Evolutionary conservation across 2,329 filamentous ascomycete species (phyloP), one percentile per base, ranked within the genome.

Genomic region (Apiospora koreana): DNA sequence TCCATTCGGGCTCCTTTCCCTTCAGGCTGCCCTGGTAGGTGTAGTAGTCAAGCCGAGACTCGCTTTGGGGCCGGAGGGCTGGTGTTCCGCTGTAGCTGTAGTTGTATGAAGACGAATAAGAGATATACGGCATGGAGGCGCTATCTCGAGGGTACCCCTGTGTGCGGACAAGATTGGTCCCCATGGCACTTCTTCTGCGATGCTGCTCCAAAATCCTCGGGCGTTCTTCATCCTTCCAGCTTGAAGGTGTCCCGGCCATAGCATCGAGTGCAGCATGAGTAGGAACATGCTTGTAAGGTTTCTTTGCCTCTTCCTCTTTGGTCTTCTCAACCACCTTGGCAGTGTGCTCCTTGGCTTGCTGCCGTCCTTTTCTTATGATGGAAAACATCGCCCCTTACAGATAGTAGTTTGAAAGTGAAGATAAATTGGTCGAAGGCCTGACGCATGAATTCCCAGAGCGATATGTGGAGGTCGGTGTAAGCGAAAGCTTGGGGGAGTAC

Each of bases 191-290:
- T 73, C 86, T 81, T 71, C 83, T 81, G 69, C 81, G 81, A 78
- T 88, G 87, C 74, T 86, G 80, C 74, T 87, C 86, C 71, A 84
- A 78, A 68, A 89, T 87, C 71, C 79, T 83, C 31, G 79, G 75
- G 58, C 83, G 80, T 73, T 88, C 86, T 16, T 82, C 81, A 9
- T 81, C 75, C 71, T 83, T 84, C 83, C 84, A 88, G 73, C 82
- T 84, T 1, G 85, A 81, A 12, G 88, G 88, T 3, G 86, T 86
- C 41, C 85, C 86, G 28, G 84, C 81, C 58, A 90, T 79, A 58
- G 89, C 88, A 78, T 91, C 89, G 16, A 83, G 77, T 64, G 87
- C 87, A 38, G 89, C 89, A 76, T 92, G 89, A 18, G 83, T 90
- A n/a, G 89, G 88, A 25, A 89, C 79, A 76, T 91, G 89, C 68